Base-by-base conservation (phyloP, 163 green algal genomes). In the Scenedesmus sp. region DNA sequence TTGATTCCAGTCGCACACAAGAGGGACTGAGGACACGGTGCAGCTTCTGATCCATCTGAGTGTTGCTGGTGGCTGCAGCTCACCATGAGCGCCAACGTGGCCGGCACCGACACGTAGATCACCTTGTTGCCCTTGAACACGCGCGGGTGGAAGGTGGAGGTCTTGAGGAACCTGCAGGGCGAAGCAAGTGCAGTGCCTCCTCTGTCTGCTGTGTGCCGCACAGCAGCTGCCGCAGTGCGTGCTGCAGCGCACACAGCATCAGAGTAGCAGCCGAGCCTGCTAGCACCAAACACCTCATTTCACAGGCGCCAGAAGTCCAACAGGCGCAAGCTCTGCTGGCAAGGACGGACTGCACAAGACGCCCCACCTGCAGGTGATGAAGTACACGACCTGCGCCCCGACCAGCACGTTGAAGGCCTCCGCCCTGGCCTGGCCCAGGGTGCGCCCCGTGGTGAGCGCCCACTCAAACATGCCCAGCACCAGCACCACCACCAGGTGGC, bases 331-430 rank as follows among this genome's bases (percentile, higher is more conserved):
- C 59, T 30, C 65, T 40, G 30, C 30, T 76, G 65, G 59, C 24
- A 35, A 24, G 5, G 30, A 10, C 16, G 65, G 30, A 40, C 30
- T 37, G 65, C 65, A 1, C 6, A 16, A 3, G 30, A 9, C 26
- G 6, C 15, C 56, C 30, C 30, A 76, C 37, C 73, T 83, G 73
- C 73, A 83, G 37, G 40, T 59, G 44, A 37, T 85, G 79, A 85
- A 88, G n/a, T 78, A 86, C 16, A 61, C 35, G 13, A 87, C 87
- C 81, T 92, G 87, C 0, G 72, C 37, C 35, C 90, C 90, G 30
- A 94, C 92, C 51, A 94, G 90, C 59, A 91, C 83, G 79, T 87
- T 89, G 80, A 94, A 94, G 2, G 90, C 87, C 91, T 94, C 90
- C 0, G 90, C 89, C 16, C 88, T 68, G 40, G 10, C 35, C 88